Evolutionary conservation across 208 protist genomes (phyloP).

Genomic region (Sergeia podlipaevii): DNA sequence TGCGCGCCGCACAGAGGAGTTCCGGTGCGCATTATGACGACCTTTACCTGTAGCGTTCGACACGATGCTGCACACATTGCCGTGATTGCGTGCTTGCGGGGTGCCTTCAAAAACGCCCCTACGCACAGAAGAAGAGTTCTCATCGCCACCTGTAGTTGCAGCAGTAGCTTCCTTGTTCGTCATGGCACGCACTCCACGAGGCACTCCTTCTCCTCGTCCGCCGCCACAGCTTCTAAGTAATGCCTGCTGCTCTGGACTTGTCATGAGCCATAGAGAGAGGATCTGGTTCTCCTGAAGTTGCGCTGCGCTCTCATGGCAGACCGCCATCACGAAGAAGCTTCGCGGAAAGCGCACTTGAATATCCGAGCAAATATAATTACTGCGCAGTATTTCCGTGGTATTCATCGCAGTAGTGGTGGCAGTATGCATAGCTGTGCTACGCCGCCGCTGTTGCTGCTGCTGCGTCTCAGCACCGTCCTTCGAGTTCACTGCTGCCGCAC

Average conservation of each 20-base stretch:
- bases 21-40: too few relatives aligned
- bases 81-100: too few relatives aligned
- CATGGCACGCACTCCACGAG: constrained; percentile 5
- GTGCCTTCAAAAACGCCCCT: too few relatives aligned
- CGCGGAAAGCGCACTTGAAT: constrained; percentile 14
- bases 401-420: not conserved
- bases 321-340: constrained; percentile 23
- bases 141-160: too few relatives aligned
- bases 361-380: constrained; percentile 12
- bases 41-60: too few relatives aligned
- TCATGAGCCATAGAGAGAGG: constrained; percentile 9
- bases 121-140: too few relatives aligned
- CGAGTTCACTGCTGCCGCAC: not conserved
- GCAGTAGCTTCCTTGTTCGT: not conserved
- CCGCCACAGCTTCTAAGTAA: not conserved
- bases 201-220: not conserved
- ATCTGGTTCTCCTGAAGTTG: constrained; percentile 15
- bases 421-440: not conserved
- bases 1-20: too few relatives aligned
- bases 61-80: not conserved
- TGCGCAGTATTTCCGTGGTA: constrained; percentile 1
- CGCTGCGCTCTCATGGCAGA: constrained; percentile 17
- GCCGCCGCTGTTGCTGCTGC: not conserved
- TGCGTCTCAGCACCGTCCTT: not conserved
- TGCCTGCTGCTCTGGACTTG: not conserved